These are phyloP conservation scores for Gaeumannomyces sp. DNA, from an alignment of 2,329 filamentous ascomycete genomes.

Conservation along the genomic window DNA sequence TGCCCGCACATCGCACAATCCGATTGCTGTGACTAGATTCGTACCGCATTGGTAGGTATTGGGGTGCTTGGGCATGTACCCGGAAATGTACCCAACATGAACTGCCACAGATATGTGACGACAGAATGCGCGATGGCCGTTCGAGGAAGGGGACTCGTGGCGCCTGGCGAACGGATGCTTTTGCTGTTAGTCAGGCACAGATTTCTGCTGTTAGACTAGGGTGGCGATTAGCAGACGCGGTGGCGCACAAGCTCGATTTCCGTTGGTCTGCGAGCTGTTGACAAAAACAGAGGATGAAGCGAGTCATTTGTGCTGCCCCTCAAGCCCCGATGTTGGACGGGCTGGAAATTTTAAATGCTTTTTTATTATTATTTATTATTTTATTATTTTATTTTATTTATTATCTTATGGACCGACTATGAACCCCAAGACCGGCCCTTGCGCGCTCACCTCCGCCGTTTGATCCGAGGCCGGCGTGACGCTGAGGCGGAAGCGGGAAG, in stretches of 20 bases:
- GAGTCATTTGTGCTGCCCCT: no score
- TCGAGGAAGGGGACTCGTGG: slow-evolving; percentile 1
- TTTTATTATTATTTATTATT: no score
- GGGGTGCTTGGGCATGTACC: neutral
- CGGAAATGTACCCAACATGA: no score
- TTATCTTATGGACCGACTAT: neutral
- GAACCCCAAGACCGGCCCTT: neutral
- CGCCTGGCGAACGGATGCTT: slow-evolving; percentile 1
- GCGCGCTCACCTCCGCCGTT: no score
- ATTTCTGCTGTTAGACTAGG: slow-evolving; percentile 4
- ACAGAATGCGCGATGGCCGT: neutral
- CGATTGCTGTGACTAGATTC: neutral
- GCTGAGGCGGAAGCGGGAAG: neutral
- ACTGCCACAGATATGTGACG: neutral
- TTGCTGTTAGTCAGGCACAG: neutral
- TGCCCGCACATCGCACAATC: neutral
- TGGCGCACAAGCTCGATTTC: neutral
- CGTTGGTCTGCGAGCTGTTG: neutral
- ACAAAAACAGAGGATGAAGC: neutral
- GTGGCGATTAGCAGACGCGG: neutral
- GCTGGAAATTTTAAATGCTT: no score
- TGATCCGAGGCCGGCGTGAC: neutral
- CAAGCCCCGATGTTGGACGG: no score
- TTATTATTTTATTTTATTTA: neutral
- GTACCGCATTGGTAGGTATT: no score